Base-by-base conservation (phyloP, 345 rosid genomes). In the Zanthoxylum bungeanum region DNA sequence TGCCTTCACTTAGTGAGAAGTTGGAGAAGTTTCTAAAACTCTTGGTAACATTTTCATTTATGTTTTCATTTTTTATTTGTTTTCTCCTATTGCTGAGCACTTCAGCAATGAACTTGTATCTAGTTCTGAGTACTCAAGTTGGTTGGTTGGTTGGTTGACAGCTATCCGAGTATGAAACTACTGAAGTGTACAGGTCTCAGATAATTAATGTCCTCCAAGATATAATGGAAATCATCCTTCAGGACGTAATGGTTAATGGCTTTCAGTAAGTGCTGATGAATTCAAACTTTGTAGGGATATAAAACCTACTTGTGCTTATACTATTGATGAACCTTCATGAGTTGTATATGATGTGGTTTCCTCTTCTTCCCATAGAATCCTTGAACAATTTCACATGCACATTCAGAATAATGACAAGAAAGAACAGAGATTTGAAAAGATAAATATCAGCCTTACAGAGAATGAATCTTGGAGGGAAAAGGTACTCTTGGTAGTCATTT, bases 121-220 rank as follows among this genome's bases (percentile, higher is more conserved):
- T 14, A 2, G 47, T 49, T 60, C 53, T 68, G 19, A 64, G 30
- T 36, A 47, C 71, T 46, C 36, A 47, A 49, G 12, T 69, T 70
- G 69, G 24, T 60, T 25, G 79, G 61, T 69, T 70, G 69, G 21
- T 51, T 25, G 79, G 62, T 66, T 76, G 77, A 68, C 92, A 95
- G 99, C 80, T 75, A 31, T 66, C 7, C 69, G 91, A 81, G 49
- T 0, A 42, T 36, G 88, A 82, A 1, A 85, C 80, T 16, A 33
- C 0, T 12, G 91, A 82, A 17, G 24, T 31, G 17, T 80, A 85
- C 85, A 85, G 60, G 81, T 78, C 96, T 82, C 91, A 87, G 75
- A 95, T 93, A 78, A 82, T 93, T 78, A 88, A 91, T 81, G 77
- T 87, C 73, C 97, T 95, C 55, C 99, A 91, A 75, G 97, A 93